Percentiles rank a stretch among this genome's conserved stretches.
Conservation (phyloP, 208 protist species). For the Crithidia bombi region DNA sequence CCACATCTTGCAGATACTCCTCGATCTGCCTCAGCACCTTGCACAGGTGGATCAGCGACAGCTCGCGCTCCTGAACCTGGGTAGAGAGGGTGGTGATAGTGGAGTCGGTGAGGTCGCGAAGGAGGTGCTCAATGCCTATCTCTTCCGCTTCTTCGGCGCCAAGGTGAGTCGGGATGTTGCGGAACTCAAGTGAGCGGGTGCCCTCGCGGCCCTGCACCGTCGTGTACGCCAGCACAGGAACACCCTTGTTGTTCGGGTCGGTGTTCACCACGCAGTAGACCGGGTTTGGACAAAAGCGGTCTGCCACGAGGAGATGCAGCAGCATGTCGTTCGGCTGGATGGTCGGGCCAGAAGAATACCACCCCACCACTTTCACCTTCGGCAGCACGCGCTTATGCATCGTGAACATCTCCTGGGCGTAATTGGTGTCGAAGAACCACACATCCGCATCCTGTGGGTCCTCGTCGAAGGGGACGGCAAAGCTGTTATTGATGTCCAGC, state of each 20-base stretch:
- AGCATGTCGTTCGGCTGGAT: conserved; percentile 97
- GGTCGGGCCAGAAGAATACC: conserved; percentile 98
- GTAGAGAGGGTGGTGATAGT: conserved; percentile 96
- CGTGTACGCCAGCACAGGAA: conserved; percentile 91
- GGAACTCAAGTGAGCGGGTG: conserved; percentile 84
- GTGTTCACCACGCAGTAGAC: conserved; percentile 94
- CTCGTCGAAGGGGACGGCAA: conserved; percentile 99
- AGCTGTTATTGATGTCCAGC: conserved; percentile 97
- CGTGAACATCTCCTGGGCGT: conserved; percentile 96
- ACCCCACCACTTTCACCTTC: conserved; percentile 98
- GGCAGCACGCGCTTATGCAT: conserved; percentile 99
- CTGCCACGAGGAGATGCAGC: conserved; percentile 96
- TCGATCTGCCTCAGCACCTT: conserved; percentile 90
- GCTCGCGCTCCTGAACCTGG: conserved; percentile 94
- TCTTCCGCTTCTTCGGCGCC: conserved; percentile 98
- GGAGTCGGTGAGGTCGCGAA: conserved; percentile 98
- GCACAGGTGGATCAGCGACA: conserved; percentile 93
- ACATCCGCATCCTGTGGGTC: conserved; percentile 96
- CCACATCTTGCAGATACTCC: conserved; percentile 90
- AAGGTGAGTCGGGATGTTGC: conserved; percentile 93
- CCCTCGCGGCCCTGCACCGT: conserved; percentile 86
- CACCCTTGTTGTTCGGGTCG: conserved; percentile 87
- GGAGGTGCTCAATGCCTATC: conserved; percentile 99
- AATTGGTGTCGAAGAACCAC: conserved; percentile 99
- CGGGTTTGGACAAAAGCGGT: conserved; percentile 92